phyloP scores from a whole-genome alignment of 495 filamentous ascomycete species.

The Chaetomidium leptoderma region DNA sequence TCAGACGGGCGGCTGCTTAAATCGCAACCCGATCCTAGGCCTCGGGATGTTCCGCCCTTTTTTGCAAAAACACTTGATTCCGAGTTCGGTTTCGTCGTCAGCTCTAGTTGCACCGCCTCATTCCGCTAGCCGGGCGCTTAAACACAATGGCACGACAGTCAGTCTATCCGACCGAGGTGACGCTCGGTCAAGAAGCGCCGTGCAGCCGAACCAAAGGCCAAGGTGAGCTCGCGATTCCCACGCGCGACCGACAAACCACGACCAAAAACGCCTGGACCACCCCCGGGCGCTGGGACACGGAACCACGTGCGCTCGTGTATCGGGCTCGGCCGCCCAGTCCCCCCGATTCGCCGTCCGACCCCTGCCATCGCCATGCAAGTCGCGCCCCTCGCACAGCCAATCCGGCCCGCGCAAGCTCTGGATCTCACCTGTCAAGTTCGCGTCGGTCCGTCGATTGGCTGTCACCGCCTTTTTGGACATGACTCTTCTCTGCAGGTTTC shows the following conservation, averaged over 20 bases:
- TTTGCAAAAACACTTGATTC: not conserved
- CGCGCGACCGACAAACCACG: not conserved
- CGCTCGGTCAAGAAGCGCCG: not conserved
- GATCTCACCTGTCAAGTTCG: constrained; percentile 14
- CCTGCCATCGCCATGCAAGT: constrained; percentile 11
- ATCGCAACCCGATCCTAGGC: not conserved
- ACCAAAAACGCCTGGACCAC: too few relatives aligned
- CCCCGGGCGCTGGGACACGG: not conserved
- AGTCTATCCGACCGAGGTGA: not conserved
- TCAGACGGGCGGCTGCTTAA: not conserved
- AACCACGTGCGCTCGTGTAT: constrained; percentile 10
- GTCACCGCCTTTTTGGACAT: not conserved
- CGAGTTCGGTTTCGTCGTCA: too few relatives aligned
- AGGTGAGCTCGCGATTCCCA: not conserved
- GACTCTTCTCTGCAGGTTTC: constrained; percentile 7
- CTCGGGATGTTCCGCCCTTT: not conserved
- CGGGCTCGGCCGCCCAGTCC: not conserved
- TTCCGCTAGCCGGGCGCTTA: constrained; percentile 11
- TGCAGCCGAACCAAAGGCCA: too few relatives aligned
- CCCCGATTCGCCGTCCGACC: constrained; percentile 7
- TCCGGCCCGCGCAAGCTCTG: constrained; percentile 5
- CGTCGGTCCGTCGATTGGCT: constrained; percentile 17
- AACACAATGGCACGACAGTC: too few relatives aligned
- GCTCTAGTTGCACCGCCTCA: constrained; percentile 10
- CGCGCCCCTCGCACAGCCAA: constrained; percentile 4